These are phyloP conservation scores for Salix viminalis DNA, from an alignment of 345 rosid genomes.

Conservation along the genomic window DNA sequence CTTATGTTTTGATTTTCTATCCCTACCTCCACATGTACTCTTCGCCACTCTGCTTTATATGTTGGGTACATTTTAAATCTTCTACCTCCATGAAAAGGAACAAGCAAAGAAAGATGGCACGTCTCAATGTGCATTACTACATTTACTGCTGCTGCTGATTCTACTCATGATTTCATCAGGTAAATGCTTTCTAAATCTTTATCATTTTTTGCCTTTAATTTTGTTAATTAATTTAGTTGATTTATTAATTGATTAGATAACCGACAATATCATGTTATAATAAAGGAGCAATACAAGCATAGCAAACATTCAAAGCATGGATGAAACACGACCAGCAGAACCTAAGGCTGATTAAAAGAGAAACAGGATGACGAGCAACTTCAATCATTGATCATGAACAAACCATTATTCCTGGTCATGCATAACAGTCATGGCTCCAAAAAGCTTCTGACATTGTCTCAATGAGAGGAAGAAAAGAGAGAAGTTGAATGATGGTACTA, in stretches of 20 bases:
- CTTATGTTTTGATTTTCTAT: not conserved
- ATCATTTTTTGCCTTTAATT: not conserved
- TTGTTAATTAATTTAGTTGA: not conserved
- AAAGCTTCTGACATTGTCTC: conserved; percentile 52
- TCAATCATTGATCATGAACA: conserved; percentile 60
- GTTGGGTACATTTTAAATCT: not conserved
- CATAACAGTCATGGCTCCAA: conserved; percentile 76
- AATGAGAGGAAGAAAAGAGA: conserved; percentile 46
- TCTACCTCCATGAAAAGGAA: not conserved
- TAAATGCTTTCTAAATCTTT: conserved; percentile 6
- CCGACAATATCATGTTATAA: not conserved
- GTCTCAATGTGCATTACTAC: conserved; percentile 4
- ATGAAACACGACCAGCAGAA: conserved; percentile 44
- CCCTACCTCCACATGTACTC: conserved; percentile 47
- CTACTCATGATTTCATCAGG: conserved; percentile 39
- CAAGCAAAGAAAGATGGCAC: conserved; percentile 29
- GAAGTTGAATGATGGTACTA: not conserved
- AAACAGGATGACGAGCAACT: conserved; percentile 39
- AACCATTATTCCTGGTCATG: conserved; percentile 54
- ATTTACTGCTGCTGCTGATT: conserved; percentile 28
- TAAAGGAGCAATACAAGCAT: not conserved
- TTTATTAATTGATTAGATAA: too few species aligned
- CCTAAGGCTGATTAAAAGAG: conserved; percentile 40
- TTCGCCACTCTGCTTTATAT: conserved; percentile 20
- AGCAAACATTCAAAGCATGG: conserved; percentile 14